Evolutionary conservation across 495 filamentous ascomycete genomes (phyloP), one percentile per base, ranked within the genome.

Genomic region (Extremus antarcticus): DNA sequence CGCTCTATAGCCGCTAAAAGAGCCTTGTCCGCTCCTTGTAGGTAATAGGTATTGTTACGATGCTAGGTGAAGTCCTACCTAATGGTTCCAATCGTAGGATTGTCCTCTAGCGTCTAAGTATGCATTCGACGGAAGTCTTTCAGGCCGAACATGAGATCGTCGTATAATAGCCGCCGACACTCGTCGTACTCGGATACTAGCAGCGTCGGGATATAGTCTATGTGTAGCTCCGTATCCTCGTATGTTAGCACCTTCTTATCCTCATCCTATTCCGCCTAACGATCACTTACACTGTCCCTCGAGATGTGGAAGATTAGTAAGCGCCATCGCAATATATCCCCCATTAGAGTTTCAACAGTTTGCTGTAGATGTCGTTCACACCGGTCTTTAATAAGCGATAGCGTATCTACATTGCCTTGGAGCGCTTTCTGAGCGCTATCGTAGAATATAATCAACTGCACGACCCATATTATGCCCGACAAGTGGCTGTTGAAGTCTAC

Each of bases 401-500:
- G 41, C 2, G 52, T 54, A 22, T 46, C 16, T 1, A 19, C 52
- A 11, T 29, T 13, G 13, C 40, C 52, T 15, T 25, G 40, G 19
- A 22, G 39, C 22, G 19, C 52, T 35, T 46, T 23, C 10, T 17
- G 43, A n/a, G 52, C 40, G 41, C 52, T 29, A 17, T 54, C 39
- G 52, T 54, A 46, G 40, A 54, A 54, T 19, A 54, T 38, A 11
- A 54, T 1, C 17, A 54, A 41, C 43, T 54, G 52, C 9, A 54
- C 52, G 20, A 47, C 20, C 52, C 43, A 54, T 11, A 54, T 54
- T 1, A 54, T 54, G 2, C 20, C 52, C 20, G 52, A 54, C 7
- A 54, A 22, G 25, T 23, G n/a, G 40, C 52, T 54, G 52, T 47
- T 54, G 52, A 54, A 54, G 43, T 54, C 47, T 9, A 39, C 52